Percentiles rank a stretch among this genome's conserved stretches.
These are phyloP conservation scores for Colletotrichum sp. DNA, from an alignment of 2,329 filamentous ascomycete genomes.

Conservation along the genomic window DNA sequence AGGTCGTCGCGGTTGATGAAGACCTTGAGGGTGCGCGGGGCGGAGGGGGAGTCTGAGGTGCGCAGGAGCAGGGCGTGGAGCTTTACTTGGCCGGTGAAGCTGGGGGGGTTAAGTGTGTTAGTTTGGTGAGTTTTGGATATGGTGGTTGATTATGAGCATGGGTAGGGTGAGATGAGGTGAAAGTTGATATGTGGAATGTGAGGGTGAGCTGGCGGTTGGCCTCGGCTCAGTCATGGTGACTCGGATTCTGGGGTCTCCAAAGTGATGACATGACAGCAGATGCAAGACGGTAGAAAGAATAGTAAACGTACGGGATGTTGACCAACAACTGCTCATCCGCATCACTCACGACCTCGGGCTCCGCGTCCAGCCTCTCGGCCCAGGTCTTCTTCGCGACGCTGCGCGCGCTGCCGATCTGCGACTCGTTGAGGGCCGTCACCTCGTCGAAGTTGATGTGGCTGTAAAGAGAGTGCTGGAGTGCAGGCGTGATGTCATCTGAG, in stretches of 20 bases:
- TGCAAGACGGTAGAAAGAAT: neutral
- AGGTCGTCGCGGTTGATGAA: constrained; percentile 87
- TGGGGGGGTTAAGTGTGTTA: constrained; percentile 37
- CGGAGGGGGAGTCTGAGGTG: constrained; percentile 71
- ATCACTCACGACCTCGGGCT: constrained; percentile 83
- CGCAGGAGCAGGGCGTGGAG: constrained; percentile 89
- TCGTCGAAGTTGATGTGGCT: constrained; percentile 89
- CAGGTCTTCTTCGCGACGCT: constrained; percentile 89
- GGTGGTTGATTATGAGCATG: neutral
- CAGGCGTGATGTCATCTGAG: constrained; percentile 89
- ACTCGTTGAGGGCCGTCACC: constrained; percentile 86
- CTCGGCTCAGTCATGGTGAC: fast-evolving
- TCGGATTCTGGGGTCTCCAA: fast-evolving
- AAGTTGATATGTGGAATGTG: neutral
- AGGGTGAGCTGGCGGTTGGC: neutral
- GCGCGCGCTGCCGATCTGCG: constrained; percentile 68
- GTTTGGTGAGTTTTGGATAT: neutral
- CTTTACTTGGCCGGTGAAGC: constrained; percentile 93
- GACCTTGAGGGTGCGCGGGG: constrained; percentile 84
- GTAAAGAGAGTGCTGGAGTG: constrained; percentile 89
- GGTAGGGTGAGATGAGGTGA: neutral
- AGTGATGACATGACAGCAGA: neutral
- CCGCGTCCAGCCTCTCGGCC: constrained; percentile 74
- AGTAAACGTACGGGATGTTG: constrained; percentile 75
- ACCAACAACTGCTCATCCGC: constrained; percentile 94